These are phyloP conservation scores for Yamadazyma takamatsuzukensis DNA, from an alignment of 805 yeast genomes.

Conservation along the genomic window DNA sequence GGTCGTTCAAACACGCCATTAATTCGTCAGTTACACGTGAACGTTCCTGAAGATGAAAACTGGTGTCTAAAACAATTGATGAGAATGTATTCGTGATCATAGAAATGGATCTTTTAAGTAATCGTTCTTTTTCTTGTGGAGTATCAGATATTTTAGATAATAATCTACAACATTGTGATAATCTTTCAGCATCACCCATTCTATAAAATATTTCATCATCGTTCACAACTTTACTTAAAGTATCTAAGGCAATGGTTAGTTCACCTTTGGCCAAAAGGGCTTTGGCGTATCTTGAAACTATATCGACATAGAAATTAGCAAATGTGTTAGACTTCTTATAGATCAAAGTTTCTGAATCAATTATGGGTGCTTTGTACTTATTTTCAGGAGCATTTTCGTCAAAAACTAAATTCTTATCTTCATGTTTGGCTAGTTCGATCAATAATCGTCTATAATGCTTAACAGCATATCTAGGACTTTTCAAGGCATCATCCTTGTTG, in stretches of 20 bases:
- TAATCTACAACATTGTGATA: constrained; percentile 37
- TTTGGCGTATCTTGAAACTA: constrained; percentile 37
- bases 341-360: constrained; percentile 27
- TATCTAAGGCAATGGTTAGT: constrained; percentile 23
- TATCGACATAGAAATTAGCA: constrained; percentile 41
- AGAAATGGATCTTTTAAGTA: constrained; percentile 27
- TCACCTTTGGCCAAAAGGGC: constrained; percentile 41
- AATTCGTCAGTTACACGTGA: constrained; percentile 37
- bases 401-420: constrained; percentile 20
- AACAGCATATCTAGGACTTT: constrained; percentile 39
- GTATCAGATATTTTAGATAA: constrained; percentile 24
- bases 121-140: constrained; percentile 17
- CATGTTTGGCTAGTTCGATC: constrained; percentile 29
- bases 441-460: constrained; percentile 40
- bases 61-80: constrained; percentile 19
- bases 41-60: constrained; percentile 22
- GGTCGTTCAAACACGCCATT: constrained; percentile 25
- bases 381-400: constrained; percentile 22
- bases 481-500: constrained; percentile 41
- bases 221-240: constrained; percentile 27
- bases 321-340: constrained; percentile 26
- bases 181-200: constrained; percentile 38
- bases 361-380: constrained; percentile 30
- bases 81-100: constrained; percentile 31
- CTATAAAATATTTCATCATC: constrained; percentile 34